phyloP scores from a whole-genome alignment of 345 rosid species.

The Salix exigua region DNA sequence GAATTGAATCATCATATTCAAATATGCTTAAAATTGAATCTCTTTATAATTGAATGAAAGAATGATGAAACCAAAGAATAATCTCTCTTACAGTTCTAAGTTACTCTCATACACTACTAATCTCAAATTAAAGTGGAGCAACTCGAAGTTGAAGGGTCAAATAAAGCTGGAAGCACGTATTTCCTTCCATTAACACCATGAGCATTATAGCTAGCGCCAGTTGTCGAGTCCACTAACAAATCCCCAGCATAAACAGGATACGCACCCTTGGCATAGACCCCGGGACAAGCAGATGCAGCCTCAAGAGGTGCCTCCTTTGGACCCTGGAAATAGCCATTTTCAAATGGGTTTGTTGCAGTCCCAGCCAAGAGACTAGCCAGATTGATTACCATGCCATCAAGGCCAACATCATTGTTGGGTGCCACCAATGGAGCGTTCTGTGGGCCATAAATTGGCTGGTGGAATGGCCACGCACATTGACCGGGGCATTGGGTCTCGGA shows the following conservation, averaged over 20 bases:
- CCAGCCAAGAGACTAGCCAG: conserved; percentile 31
- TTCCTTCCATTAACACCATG: conserved; percentile 27
- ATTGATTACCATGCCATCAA: conserved; percentile 27
- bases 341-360: conserved; percentile 28
- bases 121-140: conserved; percentile 18
- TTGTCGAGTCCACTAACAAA: conserved; percentile 17
- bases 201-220: conserved; percentile 29
- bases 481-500: conserved; percentile 33
- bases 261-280: conserved; percentile 24
- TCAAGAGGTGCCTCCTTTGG: conserved; percentile 30
- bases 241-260: conserved; percentile 31
- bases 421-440: conserved; percentile 17
- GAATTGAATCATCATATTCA: neutral
- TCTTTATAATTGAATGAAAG: neutral
- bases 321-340: conserved; percentile 32
- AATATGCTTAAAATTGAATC: neutral
- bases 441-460: conserved; percentile 32
- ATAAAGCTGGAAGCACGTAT: conserved; percentile 28
- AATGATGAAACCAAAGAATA: neutral
- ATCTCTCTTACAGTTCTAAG: neutral
- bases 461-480: conserved; percentile 32
- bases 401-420: conserved; percentile 29
- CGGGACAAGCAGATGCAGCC: conserved; percentile 31
- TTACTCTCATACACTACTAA: neutral
- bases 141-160: conserved; percentile 21